Evolutionary conservation across 2,329 filamentous ascomycete species (phyloP), one percentile per base, ranked within the genome.

Genomic region (Colletotrichum higginsianum): DNA sequence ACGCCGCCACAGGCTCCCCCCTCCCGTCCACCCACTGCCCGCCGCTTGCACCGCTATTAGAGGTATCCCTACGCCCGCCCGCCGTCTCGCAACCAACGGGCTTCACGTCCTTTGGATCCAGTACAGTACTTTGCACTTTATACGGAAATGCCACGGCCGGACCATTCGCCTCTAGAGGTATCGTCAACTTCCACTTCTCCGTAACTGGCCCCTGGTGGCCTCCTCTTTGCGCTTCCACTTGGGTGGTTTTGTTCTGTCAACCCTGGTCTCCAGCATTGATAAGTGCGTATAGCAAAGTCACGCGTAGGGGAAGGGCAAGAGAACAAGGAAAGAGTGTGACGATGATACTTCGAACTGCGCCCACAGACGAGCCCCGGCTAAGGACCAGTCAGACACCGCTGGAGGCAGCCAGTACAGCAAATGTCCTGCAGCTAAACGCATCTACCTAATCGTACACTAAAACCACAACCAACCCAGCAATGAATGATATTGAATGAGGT

Each of bases 221-320:
- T 71, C 65, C 65, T 71, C 68, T 64, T 30, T 67, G 64, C 55
- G 68, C 68, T 66, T 58, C 64, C 57, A 71, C 66, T 60, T 67
- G 60, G 65, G 65, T 71, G 68, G 58, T 71, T 71, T 71, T 42
- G 68, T 71, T 49, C 46, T 71, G 68, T 71, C 68, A 71, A 68
- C 68, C 68, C 65, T 71, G 64, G 68, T 71, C 65, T 40, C 52
- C 68, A 52, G 57, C 50, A 57, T 44, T 68, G 58, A 68, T 67
- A 68, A 61, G 65, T 30, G 30, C 7, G 30, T 30, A 7, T 68
- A 71, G 46, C 26, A 61, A 68, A 53, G 63, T 50, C 52, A 52
- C 57, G 30, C 30, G 30, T 38, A 42, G 40, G 16, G 18, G 23
- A 50, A 16, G 30, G 13, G 30, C 2, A 18, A 2, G 30, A 52